A percentile compares a stretch with the other conserved stretches of the same genome.
phyloP scores from a whole-genome alignment of 2,329 filamentous ascomycete genomes.

The Ceratocystis alfenasii region DNA sequence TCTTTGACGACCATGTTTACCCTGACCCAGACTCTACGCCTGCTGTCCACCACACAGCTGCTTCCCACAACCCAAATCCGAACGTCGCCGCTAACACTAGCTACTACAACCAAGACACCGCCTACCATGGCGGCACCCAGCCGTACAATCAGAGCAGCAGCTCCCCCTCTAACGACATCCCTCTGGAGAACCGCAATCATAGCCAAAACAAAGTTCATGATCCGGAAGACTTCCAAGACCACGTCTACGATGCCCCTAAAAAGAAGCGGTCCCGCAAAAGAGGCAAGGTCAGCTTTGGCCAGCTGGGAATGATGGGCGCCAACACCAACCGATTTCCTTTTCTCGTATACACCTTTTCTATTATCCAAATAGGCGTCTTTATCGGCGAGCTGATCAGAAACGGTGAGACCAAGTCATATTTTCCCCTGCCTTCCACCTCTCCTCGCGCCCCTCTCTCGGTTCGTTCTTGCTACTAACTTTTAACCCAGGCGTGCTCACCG shows the following conservation, averaged over 20 bases:
- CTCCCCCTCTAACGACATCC: constrained; percentile 42
- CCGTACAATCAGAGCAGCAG: constrained; percentile 27
- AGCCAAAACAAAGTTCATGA: constrained; percentile 25
- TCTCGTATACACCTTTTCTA: constrained; percentile 69
- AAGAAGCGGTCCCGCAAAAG: constrained; percentile 30
- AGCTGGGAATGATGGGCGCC: constrained; percentile 48
- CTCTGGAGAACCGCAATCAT: constrained; percentile 39
- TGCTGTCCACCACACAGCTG: not conserved
- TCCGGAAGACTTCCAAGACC: constrained; percentile 38
- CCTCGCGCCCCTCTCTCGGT: not conserved
- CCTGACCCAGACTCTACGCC: constrained; percentile 34
- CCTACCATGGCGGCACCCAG: constrained; percentile 42
- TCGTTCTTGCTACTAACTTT: not conserved
- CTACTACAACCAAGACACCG: constrained; percentile 37
- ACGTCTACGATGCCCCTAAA: constrained; percentile 46
- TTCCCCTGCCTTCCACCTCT: constrained; percentile 17
- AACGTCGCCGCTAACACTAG: constrained; percentile 28
- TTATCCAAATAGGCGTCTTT: constrained; percentile 72
- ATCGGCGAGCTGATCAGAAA: constrained; percentile 79
- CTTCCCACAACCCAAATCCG: not conserved
- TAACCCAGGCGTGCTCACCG: constrained; percentile 55
- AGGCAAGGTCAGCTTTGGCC: constrained; percentile 42
- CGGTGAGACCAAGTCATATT: constrained; percentile 39
- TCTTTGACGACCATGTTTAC: constrained; percentile 58
- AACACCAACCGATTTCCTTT: constrained; percentile 54